Conservation (phyloP, 2,329 filamentous ascomycete species). For the Phialemonium atrogriseum region DNA sequence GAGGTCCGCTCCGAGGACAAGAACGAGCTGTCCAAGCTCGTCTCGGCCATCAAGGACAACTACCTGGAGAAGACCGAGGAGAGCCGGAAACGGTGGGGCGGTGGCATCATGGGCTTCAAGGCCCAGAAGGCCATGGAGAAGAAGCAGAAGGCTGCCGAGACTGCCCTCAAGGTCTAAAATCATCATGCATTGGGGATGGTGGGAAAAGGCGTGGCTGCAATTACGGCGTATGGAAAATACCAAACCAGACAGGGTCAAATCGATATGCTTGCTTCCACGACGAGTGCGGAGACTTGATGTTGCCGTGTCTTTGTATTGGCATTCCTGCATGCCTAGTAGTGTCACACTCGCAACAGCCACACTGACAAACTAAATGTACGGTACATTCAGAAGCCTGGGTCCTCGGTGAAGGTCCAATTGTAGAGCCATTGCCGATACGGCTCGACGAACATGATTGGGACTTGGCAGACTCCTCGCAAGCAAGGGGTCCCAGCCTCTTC, state of each 20-base stretch:
- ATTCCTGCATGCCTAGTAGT: conserved; percentile 14
- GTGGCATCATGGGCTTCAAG: conserved; percentile 98
- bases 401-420: no score
- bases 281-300: conserved; percentile 5
- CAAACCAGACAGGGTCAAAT: conserved; percentile 19
- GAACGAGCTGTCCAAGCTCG: conserved; percentile 92
- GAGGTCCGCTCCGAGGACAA: conserved; percentile 99
- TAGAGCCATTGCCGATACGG: no score
- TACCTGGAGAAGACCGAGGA: conserved; percentile 96
- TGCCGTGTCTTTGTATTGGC: neutral
- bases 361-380: no score
- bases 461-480: no score
- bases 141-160: conserved; percentile 90
- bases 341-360: no score
- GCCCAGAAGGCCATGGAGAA: conserved; percentile 69
- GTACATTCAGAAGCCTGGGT: conserved; percentile 13
- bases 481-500: no score
- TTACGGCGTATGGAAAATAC: conserved; percentile 26
- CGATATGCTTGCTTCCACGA: conserved; percentile 11
- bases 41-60: conserved; percentile 94
- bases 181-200: conserved; percentile 13
- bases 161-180: conserved; percentile 92
- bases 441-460: no score
- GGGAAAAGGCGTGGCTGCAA: conserved; percentile 17
- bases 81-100: conserved; percentile 89